These are phyloP conservation scores for Retiboletus fuscus DNA, from an alignment of 1,284 basidiomycete genomes.

Conservation along the genomic window DNA sequence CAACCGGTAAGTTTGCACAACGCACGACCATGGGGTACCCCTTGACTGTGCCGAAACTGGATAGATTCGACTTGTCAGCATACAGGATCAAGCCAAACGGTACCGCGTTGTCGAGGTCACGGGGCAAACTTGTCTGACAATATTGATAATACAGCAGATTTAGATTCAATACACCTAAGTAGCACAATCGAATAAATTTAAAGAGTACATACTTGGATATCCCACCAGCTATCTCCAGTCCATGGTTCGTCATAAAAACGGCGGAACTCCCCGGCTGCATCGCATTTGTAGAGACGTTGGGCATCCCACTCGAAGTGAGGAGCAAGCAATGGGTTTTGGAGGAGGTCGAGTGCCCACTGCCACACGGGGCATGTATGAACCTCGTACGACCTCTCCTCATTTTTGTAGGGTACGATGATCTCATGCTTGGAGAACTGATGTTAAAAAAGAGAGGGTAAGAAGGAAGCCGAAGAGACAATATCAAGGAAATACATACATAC, in stretches of 20 bases:
- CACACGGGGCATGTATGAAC: slow-evolving; percentile 15
- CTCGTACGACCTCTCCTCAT: not conserved
- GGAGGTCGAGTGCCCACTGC: slow-evolving; percentile 23
- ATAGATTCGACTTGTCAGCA: slow-evolving; percentile 4
- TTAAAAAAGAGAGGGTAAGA: too few relatives aligned
- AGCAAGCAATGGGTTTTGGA: slow-evolving; percentile 16
- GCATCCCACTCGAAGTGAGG: slow-evolving; percentile 46
- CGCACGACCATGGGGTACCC: slow-evolving; percentile 58
- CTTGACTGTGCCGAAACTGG: slow-evolving; percentile 44
- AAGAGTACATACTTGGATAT: slow-evolving; percentile 2
- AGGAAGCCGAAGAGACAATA: too few relatives aligned
- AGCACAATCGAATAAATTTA: not conserved
- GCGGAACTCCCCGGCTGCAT: slow-evolving; percentile 20
- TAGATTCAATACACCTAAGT: not conserved
- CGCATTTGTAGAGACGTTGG: slow-evolving; percentile 35
- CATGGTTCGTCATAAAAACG: slow-evolving; percentile 1
- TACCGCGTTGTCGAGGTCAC: not conserved
- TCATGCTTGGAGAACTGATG: slow-evolving; percentile 8
- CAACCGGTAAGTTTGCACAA: slow-evolving; percentile 51
- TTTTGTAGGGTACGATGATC: not conserved
- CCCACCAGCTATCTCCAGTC: not conserved
- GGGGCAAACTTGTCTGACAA: not conserved
- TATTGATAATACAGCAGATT: not conserved
- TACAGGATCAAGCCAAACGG: slow-evolving; percentile 8
- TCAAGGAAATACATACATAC: slow-evolving; percentile 4